Base-by-base conservation (phyloP, 139 green algal species). In the Desmodesmus armatus region DNA sequence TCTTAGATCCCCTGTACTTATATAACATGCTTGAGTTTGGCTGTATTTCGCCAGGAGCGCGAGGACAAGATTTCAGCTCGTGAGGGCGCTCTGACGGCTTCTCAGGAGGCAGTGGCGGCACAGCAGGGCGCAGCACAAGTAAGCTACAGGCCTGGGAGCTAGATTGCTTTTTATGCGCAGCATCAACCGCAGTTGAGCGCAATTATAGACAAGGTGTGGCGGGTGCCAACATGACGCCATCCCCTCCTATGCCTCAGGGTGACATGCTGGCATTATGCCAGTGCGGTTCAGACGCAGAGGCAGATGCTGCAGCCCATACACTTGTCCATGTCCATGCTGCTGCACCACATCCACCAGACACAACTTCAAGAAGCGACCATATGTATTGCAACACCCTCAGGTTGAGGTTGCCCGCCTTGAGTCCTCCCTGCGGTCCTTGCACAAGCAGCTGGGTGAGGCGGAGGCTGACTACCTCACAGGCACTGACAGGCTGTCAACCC, bases 381-480 rank as follows among this genome's bases (percentile, higher is more conserved):
- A n/a, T n/a, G n/a, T n/a, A n/a, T n/a, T 47, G 13, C 41, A 49
- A 5, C 17, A 43, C n/a, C 66, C 66, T 6, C 49, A 69, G 17
- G 69, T 51, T 37, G 80, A 80, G 67, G 13, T 80, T 5, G 67
- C 80, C 3, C 67, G 80, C 2, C 51, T 86, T 25, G 67, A 86
- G 51, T 31, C n/a, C 29, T 17, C 39, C 35, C 41, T 35, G 27
- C 44, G 53, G 35, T 40, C 80, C 27, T 9, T 69, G 11, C 9
- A 51, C 33, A 66, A 37, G 44, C 66, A 80, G 69, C 51, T 86
- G 69, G 9, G 55, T 15, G 80, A 86, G 51, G 70, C 70, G 21
- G 80, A 86, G 39, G 80, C 67, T 25, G 80, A 86, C 27, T 86
- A 80, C 53, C n/a, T 86, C 21, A 79, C 69, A 7, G 80, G 80